These are phyloP conservation scores for Candida sanyaensis DNA, from an alignment of 1,139 yeast species.

Conservation along the genomic window DNA sequence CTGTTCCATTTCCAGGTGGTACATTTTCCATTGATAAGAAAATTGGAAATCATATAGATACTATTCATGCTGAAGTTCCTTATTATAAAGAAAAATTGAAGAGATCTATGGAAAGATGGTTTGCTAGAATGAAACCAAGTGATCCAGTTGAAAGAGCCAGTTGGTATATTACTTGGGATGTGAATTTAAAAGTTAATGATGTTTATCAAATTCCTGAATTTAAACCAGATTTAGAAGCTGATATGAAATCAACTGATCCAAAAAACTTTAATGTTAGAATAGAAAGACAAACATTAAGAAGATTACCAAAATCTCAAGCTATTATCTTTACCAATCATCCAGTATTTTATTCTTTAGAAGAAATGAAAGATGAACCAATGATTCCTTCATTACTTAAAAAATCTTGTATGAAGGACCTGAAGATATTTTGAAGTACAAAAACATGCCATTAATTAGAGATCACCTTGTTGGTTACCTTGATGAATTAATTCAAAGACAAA, in stretches of 20 bases:
- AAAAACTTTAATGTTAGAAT: conserved; percentile 57
- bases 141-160: conserved; percentile 74
- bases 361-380: conserved; percentile 77
- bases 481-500: conserved; percentile 55
- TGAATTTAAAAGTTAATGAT: conserved; percentile 55
- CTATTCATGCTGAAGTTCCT: conserved; percentile 72
- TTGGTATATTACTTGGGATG: conserved; percentile 76
- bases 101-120: conserved; percentile 76
- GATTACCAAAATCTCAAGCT: conserved; percentile 49
- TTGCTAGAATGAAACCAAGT: conserved; percentile 56
- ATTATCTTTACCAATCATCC: conserved; percentile 68
- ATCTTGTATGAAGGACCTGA: conserved; percentile 68
- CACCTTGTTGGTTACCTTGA: conserved; percentile 62
- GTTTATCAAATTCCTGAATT: conserved; percentile 49
- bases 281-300: conserved; percentile 54
- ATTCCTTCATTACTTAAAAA: conserved; percentile 64
- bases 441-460: conserved; percentile 57
- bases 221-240: conserved; percentile 28
- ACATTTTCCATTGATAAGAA: conserved; percentile 62
- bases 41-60: conserved; percentile 61
- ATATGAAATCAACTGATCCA: conserved; percentile 39
- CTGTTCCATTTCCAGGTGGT: conserved; percentile 81
- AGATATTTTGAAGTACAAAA: conserved; percentile 63
- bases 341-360: conserved; percentile 66
- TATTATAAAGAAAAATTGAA: conserved; percentile 66